Conservation (phyloP, 225 moss, liverwort and hornwort genomes). For the Physcomitrellopsis africana region DNA sequence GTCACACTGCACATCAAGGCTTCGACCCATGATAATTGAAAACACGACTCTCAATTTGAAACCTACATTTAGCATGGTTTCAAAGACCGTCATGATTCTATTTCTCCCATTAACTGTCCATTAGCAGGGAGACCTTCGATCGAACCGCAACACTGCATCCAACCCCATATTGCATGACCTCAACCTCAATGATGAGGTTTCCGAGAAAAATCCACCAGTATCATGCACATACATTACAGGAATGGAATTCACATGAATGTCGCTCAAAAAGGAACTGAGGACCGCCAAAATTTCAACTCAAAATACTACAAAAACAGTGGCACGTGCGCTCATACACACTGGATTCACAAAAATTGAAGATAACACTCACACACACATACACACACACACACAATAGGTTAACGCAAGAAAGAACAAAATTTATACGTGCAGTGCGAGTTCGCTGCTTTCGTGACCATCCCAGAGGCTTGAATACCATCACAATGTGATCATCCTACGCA, state of each 20-base stretch:
- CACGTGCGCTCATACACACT: background rate
- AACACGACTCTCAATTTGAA: background rate
- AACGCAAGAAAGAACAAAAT: too few species aligned
- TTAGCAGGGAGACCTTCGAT: too few species aligned
- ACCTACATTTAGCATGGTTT: background rate
- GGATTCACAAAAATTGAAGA: background rate
- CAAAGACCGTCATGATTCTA: background rate
- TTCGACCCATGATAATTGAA: background rate
- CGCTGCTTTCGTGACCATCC: too few species aligned
- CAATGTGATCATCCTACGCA: too few species aligned
- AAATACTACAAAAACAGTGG: background rate
- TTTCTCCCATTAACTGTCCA: too few species aligned
- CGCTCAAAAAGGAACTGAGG: background rate
- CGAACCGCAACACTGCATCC: too few species aligned
- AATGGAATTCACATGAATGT: background rate
- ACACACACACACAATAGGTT: too few species aligned
- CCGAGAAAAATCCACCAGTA: background rate
- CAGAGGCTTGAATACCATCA: too few species aligned
- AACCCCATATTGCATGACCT: too few species aligned
- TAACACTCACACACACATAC: too few species aligned
- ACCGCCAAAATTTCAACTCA: background rate
- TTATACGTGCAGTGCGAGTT: too few species aligned
- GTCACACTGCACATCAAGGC: background rate
- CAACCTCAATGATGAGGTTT: background rate
- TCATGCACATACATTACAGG: background rate